Percentiles rank a stretch among this genome's conserved stretches.
Evolutionary conservation across 495 filamentous ascomycete genomes (phyloP).

Genomic region (Cercophora scortea): DNA sequence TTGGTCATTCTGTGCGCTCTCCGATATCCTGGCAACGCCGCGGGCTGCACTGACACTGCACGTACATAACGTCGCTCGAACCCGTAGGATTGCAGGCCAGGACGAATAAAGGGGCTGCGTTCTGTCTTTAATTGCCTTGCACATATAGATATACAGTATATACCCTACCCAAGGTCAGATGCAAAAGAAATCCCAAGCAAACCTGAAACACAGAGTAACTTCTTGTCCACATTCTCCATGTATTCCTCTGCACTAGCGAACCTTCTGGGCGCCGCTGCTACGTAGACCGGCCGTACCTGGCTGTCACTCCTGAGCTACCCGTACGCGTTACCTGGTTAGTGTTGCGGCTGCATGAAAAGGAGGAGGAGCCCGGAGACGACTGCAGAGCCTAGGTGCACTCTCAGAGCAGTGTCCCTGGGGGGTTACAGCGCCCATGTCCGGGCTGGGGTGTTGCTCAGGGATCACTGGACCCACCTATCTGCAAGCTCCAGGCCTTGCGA

Average conservation of each 20-base stretch:
- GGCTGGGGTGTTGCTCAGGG: neutral
- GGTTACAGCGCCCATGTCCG: no score
- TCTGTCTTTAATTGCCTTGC: no score
- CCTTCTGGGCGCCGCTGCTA: neutral
- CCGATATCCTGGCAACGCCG: no score
- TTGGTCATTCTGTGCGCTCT: no score
- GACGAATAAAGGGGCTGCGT: no score
- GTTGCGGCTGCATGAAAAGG: neutral
- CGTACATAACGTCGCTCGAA: no score
- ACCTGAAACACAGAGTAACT: neutral
- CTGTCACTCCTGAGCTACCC: no score
- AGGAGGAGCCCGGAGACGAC: neutral
- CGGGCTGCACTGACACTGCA: no score
- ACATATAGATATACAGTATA: no score
- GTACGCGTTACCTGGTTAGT: neutral
- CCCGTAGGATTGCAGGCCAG: no score
- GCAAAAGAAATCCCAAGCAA: neutral
- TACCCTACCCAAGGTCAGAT: no score
- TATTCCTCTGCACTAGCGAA: neutral
- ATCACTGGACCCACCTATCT: constrained; percentile 10
- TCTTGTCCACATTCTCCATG: neutral
- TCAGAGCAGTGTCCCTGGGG: neutral
- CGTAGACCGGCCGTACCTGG: no score
- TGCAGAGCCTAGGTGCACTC: neutral
- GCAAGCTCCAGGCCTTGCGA: constrained; percentile 1